These are phyloP conservation scores for Crithidia bombi DNA, from an alignment of 208 protist genomes.

Conservation along the genomic window DNA sequence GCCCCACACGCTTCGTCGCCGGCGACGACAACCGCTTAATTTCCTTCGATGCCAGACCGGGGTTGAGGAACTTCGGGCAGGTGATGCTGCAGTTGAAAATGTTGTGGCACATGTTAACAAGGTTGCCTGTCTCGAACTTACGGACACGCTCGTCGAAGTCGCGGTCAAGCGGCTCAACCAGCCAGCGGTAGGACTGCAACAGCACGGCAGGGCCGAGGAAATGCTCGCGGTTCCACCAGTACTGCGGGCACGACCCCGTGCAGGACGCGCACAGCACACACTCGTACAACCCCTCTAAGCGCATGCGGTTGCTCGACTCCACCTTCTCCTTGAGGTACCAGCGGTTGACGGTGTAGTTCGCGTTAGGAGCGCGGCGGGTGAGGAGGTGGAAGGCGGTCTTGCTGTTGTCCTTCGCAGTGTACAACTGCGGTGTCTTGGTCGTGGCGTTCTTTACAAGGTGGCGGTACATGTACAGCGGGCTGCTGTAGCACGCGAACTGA, in stretches of 20 bases:
- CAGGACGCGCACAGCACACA: constrained; percentile 91
- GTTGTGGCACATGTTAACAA: constrained; percentile 93
- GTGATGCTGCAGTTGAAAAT: constrained; percentile 93
- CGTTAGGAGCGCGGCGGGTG: constrained; percentile 50
- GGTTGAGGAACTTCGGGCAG: constrained; percentile 93
- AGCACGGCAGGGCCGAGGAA: constrained; percentile 91
- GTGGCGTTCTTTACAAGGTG: constrained; percentile 78
- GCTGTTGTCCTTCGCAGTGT: constrained; percentile 89
- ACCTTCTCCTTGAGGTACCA: constrained; percentile 94
- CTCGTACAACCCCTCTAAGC: constrained; percentile 90
- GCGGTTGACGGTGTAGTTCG: constrained; percentile 67
- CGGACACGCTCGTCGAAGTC: constrained; percentile 86
- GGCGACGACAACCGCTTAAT: constrained; percentile 87
- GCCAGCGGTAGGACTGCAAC: constrained; percentile 89
- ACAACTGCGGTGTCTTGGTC: constrained; percentile 59
- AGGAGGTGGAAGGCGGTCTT: constrained; percentile 84
- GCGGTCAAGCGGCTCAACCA: constrained; percentile 89
- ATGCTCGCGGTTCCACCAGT: constrained; percentile 93
- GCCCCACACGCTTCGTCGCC: constrained; percentile 53
- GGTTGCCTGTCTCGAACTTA: constrained; percentile 85
- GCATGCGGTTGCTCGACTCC: constrained; percentile 75
- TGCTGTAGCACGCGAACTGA: constrained; percentile 58
- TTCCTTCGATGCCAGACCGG: constrained; percentile 85
- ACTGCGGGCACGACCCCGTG: constrained; percentile 87
- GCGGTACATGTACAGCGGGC: constrained; percentile 82